phyloP scores from a whole-genome alignment of 371 early-diverging fungal species.

The Mortierella sp. region DNA sequence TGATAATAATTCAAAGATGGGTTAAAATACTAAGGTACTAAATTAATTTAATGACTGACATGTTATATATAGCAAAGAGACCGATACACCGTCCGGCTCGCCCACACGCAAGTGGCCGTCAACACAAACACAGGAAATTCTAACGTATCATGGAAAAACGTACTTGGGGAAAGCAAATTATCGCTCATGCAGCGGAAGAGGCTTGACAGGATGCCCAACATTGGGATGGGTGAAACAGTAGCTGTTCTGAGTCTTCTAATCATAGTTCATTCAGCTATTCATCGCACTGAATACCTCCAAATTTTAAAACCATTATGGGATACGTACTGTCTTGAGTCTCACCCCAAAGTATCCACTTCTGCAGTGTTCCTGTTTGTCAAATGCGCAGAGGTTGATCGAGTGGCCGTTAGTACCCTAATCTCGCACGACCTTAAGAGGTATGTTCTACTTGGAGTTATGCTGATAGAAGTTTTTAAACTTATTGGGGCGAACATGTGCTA shows the following conservation, averaged over 20 bases:
- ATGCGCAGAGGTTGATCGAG: constrained; percentile 72
- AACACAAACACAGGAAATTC: not conserved
- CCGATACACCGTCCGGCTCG: constrained; percentile 20
- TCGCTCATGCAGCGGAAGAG: constrained; percentile 38
- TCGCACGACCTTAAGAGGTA: constrained; percentile 38
- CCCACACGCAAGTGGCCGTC: not conserved
- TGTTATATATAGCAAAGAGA: constrained; percentile 21
- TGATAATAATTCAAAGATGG: not conserved
- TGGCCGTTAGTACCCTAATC: constrained; percentile 47
- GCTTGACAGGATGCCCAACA: constrained; percentile 59
- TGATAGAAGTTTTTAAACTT: not conserved
- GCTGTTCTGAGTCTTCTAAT: constrained; percentile 68
- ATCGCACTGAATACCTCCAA: constrained; percentile 59
- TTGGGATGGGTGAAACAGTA: constrained; percentile 66
- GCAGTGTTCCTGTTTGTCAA: constrained; percentile 73
- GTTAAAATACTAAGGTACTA: not conserved
- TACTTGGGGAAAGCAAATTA: not conserved
- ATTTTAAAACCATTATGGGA: constrained; percentile 68
- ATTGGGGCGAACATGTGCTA: not conserved
- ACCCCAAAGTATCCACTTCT: constrained; percentile 60
- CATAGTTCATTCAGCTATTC: constrained; percentile 67
- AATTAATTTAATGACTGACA: too few species aligned
- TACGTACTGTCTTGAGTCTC: constrained; percentile 61
- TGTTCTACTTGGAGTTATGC: not conserved
- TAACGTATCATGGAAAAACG: not conserved